These are phyloP conservation scores for Chlorociboria aeruginascens DNA, from an alignment of 495 filamentous ascomycete genomes.

Conservation along the genomic window DNA sequence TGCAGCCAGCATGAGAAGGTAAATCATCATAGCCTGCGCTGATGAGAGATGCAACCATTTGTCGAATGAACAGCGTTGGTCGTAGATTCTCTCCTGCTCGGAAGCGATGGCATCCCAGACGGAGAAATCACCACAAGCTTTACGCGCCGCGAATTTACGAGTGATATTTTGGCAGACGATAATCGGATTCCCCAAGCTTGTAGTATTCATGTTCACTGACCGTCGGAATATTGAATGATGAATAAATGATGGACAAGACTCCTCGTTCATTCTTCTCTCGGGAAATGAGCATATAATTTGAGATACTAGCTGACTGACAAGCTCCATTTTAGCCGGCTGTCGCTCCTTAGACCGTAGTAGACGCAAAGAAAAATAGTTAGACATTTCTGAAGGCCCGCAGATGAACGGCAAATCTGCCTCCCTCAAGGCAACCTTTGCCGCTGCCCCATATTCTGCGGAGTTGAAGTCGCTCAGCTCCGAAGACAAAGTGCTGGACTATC, in stretches of 20 bases:
- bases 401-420: too few relatives aligned
- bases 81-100: conserved; percentile 4
- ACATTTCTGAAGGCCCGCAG: too few relatives aligned
- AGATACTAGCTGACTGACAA: neutral
- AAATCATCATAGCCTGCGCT: neutral
- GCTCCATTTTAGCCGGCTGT: neutral
- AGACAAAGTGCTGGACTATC: too few relatives aligned
- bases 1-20: conserved; percentile 1
- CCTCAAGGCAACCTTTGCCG: too few relatives aligned
- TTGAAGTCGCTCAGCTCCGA: too few relatives aligned
- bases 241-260: neutral
- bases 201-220: neutral
- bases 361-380: neutral
- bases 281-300: neutral
- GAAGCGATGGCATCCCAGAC: neutral
- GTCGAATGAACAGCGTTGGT: neutral
- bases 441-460: too few relatives aligned
- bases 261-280: neutral
- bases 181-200: neutral
- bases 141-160: neutral
- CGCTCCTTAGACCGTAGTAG: neutral
- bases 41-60: conserved; percentile 4
- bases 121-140: neutral
- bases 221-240: neutral
- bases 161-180: neutral